Evolutionary conservation across 371 early-diverging fungal genomes (phyloP).

Genomic region (Apophysomyces sp.): DNA sequence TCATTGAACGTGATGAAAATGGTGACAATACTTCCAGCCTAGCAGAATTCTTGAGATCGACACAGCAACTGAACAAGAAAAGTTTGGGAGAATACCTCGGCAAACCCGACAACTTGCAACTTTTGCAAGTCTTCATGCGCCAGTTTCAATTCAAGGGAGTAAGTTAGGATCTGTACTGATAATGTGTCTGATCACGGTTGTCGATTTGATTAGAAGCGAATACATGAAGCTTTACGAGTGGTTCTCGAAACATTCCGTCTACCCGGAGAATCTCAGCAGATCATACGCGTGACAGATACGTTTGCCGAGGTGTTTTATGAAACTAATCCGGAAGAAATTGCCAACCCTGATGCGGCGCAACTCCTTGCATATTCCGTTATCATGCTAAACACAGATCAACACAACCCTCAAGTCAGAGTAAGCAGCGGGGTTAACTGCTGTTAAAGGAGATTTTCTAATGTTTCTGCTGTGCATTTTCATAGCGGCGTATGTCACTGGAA

Average conservation of each 20-base stretch:
- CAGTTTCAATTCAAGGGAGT: slow-evolving; percentile 82
- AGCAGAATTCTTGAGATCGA: slow-evolving; percentile 71
- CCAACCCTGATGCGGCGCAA: slow-evolving; percentile 73
- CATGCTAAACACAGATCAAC: slow-evolving; percentile 94
- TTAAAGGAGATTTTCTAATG: background rate
- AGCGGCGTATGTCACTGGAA: slow-evolving; percentile 81
- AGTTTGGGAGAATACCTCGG: slow-evolving; percentile 88
- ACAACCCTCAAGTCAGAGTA: slow-evolving; percentile 82
- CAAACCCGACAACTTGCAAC: slow-evolving; percentile 75
- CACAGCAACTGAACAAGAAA: slow-evolving; percentile 78
- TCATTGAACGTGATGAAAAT: slow-evolving; percentile 42
- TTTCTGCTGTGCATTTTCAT: slow-evolving; percentile 2
- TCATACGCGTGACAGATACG: slow-evolving; percentile 86
- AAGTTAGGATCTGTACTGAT: slow-evolving; percentile 13
- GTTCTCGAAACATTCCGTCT: slow-evolving; percentile 87
- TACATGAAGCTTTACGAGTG: slow-evolving; percentile 86
- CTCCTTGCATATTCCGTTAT: slow-evolving; percentile 87
- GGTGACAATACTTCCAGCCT: slow-evolving; percentile 57
- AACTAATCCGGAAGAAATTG: slow-evolving; percentile 62
- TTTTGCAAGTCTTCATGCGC: slow-evolving; percentile 78
- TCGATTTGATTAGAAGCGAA: slow-evolving; percentile 48
- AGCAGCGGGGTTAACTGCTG: background rate
- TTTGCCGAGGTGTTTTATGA: slow-evolving; percentile 82
- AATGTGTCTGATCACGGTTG: background rate
- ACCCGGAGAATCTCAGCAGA: slow-evolving; percentile 94